phyloP scores from a whole-genome alignment of 2,329 filamentous ascomycete genomes.

The Aspergillus fumigatiaffinis region DNA sequence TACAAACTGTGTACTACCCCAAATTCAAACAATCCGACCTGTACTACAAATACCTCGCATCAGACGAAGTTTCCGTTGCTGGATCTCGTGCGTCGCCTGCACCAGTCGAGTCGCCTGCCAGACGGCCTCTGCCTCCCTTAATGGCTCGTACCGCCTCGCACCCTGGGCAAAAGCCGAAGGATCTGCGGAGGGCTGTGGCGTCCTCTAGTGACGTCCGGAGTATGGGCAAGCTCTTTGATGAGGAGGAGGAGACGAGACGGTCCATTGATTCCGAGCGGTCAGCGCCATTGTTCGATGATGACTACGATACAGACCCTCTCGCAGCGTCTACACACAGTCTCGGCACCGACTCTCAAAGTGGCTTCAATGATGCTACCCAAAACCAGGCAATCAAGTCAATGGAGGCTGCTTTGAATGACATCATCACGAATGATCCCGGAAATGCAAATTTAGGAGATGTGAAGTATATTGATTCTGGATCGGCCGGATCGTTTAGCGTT shows the following conservation, averaged over 20 bases:
- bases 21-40: constrained; percentile 89
- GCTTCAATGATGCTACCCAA: constrained; percentile 55
- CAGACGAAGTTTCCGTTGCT: constrained; percentile 60
- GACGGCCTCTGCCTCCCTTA: constrained; percentile 40
- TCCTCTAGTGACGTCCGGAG: constrained; percentile 59
- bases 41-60: constrained; percentile 92
- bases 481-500: constrained; percentile 45
- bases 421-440: constrained; percentile 73
- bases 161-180: constrained; percentile 42
- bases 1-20: constrained; percentile 76
- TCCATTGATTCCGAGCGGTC: constrained; percentile 66
- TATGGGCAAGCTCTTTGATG: constrained; percentile 43
- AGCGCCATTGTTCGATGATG: constrained; percentile 73
- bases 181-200: constrained; percentile 57
- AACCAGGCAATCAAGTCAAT: constrained; percentile 84
- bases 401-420: constrained; percentile 86
- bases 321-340: constrained; percentile 74
- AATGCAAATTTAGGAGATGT: constrained; percentile 34
- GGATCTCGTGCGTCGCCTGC: constrained; percentile 16
- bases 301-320: constrained; percentile 66
- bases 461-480: constrained; percentile 30
- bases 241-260: constrained; percentile 50
- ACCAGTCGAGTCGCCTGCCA: constrained; percentile 28
- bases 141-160: constrained; percentile 48
- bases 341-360: constrained; percentile 64